Evolutionary conservation across 2,329 filamentous ascomycete species (phyloP), one percentile per base, ranked within the genome.

Genomic region (Pseudocercospora ulei): DNA sequence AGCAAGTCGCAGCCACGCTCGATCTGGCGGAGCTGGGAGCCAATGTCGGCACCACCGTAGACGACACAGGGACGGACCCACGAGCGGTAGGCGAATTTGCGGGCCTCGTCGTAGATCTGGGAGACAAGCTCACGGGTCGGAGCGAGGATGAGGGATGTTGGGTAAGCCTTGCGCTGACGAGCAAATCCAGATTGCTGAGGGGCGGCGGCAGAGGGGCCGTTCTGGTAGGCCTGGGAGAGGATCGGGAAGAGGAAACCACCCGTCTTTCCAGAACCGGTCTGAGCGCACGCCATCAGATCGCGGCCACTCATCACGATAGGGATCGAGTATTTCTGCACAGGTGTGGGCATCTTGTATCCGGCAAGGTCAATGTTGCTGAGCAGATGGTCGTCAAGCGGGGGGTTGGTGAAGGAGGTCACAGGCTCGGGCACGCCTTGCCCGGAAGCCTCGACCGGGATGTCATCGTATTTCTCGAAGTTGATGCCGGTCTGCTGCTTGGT

Each of bases 381-480:
- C 31, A 98, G 72, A 61, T 96, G 90, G 63, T 93, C 82, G 60
- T 98, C 90, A 53, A 98, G 75, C 57, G 90, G 90, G 52, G 90
- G 90, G 67, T 90, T 93, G 61, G 77, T 85, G 75, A 98, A 98
- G 46, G 78, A 73, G 51, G 79, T 79, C 52, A 95, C 84, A 25
- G 88, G 82, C 60, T 96, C 90, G 29, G 90, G 90, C 37, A 96
- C 86, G 59, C 93, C 78, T 38, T 85, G 80, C 45, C 90, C 90
- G 44, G 88, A 95, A 49, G 90, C 90, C 68, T 96, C 90, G 50
- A 98, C 90, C 39, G 90, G 90, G 52, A 98, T 98, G 65, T 98
- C 90, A 61, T 98, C 90, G 68, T 98, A 98, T 73, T 98, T 98
- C 71, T 94, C 81, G 63, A 98, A 98, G 76, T 98, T 98, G 81